phyloP scores from a whole-genome alignment of 2,329 filamentous ascomycete species.

The Aaosphaeria arxii region DNA sequence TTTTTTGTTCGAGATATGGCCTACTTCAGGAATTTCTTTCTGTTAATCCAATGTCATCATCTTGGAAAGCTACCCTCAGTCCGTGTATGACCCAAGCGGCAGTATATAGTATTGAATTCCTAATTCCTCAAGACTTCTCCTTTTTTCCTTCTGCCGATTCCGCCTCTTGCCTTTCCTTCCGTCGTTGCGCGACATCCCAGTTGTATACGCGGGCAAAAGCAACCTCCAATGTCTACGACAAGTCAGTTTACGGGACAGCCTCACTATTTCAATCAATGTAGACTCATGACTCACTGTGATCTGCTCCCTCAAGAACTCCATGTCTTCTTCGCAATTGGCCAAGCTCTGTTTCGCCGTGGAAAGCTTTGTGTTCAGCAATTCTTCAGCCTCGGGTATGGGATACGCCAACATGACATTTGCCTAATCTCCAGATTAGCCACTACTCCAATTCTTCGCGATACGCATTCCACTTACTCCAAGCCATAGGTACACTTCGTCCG shows the following conservation, averaged over 20 bases:
- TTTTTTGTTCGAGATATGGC: too few species aligned
- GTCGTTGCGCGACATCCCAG: constrained; percentile 94
- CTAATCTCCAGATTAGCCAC: constrained; percentile 38
- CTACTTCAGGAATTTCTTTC: too few species aligned
- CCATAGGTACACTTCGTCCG: constrained; percentile 94
- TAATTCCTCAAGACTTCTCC: neutral
- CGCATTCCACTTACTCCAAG: constrained; percentile 61
- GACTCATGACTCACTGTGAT: constrained; percentile 73
- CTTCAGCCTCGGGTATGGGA: constrained; percentile 81
- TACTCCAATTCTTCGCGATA: neutral
- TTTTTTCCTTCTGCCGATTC: constrained; percentile 46
- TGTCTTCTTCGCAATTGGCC: constrained; percentile 88
- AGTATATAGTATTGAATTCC: too few species aligned
- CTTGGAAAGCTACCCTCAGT: too few species aligned
- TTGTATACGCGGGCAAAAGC: constrained; percentile 98
- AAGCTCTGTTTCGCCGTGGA: constrained; percentile 75
- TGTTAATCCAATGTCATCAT: too few species aligned
- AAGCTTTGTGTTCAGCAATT: constrained; percentile 73
- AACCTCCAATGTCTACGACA: constrained; percentile 86
- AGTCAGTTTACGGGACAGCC: constrained; percentile 1
- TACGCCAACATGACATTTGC: constrained; percentile 98
- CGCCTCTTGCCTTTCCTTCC: constrained; percentile 75
- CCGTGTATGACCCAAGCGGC: too few species aligned
- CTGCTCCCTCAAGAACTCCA: constrained; percentile 93
- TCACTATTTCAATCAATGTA: neutral